Conservation (phyloP, 2,329 filamentous ascomycete genomes). For the Emmonsiellopsis sp. region DNA sequence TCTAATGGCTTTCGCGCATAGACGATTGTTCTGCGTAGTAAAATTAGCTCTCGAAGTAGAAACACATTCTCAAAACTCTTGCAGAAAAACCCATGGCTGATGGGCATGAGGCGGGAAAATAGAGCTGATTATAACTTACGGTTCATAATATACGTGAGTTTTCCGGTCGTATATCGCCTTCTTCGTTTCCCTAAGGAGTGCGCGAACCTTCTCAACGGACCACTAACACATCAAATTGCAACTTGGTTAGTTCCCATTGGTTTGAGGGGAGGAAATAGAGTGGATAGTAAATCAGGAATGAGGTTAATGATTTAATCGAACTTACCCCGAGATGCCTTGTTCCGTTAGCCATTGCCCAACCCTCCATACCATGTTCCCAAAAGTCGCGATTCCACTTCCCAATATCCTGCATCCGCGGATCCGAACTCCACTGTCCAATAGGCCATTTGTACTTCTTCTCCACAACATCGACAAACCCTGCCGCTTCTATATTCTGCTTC, state of each 20-base stretch:
- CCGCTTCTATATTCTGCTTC: constrained; percentile 21
- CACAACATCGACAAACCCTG: constrained; percentile 39
- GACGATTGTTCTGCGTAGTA: too few relatives aligned
- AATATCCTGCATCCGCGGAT: constrained; percentile 5
- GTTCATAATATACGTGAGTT: constrained; percentile 3
- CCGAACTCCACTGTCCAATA: constrained; percentile 35
- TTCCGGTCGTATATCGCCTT: neutral
- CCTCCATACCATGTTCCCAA: constrained; percentile 9
- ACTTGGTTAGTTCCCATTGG: neutral
- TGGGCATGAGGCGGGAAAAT: too few relatives aligned
- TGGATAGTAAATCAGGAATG: neutral
- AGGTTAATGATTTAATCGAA: neutral
- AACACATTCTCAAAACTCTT: too few relatives aligned
- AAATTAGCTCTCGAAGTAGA: too few relatives aligned
- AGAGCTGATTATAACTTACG: neutral
- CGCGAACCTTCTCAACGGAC: neutral
- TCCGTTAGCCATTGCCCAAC: constrained; percentile 1
- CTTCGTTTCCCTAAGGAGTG: neutral
- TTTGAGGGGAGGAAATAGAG: neutral
- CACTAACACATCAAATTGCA: neutral
- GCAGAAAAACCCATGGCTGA: too few relatives aligned
- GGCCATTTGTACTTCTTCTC: constrained; percentile 35
- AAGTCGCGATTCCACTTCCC: neutral
- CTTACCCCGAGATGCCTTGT: neutral
- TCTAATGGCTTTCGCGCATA: too few relatives aligned